Evolutionary conservation across 164 flowering plant genomes (phyloP), one percentile per base, ranked within the genome.

Genomic region (Platanus orientalis): DNA sequence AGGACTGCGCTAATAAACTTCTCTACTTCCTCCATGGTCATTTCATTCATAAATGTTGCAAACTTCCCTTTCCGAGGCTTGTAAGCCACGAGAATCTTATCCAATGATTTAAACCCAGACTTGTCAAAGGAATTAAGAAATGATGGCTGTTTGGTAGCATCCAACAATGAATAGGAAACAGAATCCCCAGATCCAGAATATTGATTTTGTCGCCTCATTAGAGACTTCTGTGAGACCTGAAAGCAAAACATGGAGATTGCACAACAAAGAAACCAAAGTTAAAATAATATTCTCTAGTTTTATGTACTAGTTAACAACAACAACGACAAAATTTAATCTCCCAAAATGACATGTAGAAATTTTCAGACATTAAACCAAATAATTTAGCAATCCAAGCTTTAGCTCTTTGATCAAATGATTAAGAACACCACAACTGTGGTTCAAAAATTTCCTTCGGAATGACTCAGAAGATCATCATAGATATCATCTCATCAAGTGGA

Each of bases 171-270:
- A 34, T 84, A 90, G 0, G 90, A 79, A 48, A 90, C 62, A 13
- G 89, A 57, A 67, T 84, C 85, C 58, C 69, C 77, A 0, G 84
- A 69, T 26, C 79, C 69, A 19, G 73, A 76, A n/a, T 68, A 69
- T 7, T 70, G 25, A 39, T 66, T 75, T 62, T 69, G 84, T 14
- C 71, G 67, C 74, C 98, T 84, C n/a, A 84, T 75, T 39, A 87
- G 67, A 24, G 90, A 66, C 66, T 89, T 93, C 75, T 87, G 89
- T 11, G 98, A 90, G 29, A 93, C 87, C 98, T 90, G 78, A 59
- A 65, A 20, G 42, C 42, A 36, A 36, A 36, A 36, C 12, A 36
- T 36, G 13, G 60, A 57, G 28, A 11, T 29, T 11, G 49, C 49
- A 45, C 49, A 45, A 5, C 42, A 45, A 45, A 42, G 47, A 42